These are phyloP conservation scores for Ophiorrhiza pumila DNA, from an alignment of 257 asterid genomes.

Conservation along the genomic window DNA sequence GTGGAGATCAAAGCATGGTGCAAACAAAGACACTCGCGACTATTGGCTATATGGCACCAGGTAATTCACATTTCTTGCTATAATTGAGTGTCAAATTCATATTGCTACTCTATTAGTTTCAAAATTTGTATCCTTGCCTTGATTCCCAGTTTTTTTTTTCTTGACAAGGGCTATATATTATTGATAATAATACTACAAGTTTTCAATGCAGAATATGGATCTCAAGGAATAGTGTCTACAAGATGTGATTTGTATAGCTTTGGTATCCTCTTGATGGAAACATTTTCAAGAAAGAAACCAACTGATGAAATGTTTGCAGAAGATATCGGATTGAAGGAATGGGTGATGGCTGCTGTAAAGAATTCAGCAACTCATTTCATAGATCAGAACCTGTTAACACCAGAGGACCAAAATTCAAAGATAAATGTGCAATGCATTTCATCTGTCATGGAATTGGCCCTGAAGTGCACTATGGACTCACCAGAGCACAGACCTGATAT, in stretches of 20 bases:
- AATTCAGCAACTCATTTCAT: neutral
- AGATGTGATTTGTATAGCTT: conserved; percentile 6
- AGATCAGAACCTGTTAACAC: neutral
- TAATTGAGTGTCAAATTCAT: no score
- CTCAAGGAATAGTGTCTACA: conserved; percentile 5
- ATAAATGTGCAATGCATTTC: neutral
- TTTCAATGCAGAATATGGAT: neutral
- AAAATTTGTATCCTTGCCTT: neutral
- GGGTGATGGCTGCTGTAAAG: neutral
- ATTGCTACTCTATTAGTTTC: no score
- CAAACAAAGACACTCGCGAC: neutral
- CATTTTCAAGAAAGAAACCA: conserved; percentile 8
- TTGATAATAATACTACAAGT: neutral
- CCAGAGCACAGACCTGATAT: neutral
- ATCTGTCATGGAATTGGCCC: neutral
- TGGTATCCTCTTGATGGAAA: conserved; percentile 7
- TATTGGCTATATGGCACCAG: conserved; percentile 8
- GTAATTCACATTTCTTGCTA: neutral
- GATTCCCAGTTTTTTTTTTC: no score
- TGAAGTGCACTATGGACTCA: neutral
- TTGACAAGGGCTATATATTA: no score
- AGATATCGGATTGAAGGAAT: neutral
- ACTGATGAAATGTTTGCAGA: neutral
- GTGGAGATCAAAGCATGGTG: no score
- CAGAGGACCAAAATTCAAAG: neutral